Percentiles rank a stretch among this genome's conserved stretches.
phyloP scores from a whole-genome alignment of 2,329 filamentous ascomycete genomes.

The Nigrograna mackinnonii region DNA sequence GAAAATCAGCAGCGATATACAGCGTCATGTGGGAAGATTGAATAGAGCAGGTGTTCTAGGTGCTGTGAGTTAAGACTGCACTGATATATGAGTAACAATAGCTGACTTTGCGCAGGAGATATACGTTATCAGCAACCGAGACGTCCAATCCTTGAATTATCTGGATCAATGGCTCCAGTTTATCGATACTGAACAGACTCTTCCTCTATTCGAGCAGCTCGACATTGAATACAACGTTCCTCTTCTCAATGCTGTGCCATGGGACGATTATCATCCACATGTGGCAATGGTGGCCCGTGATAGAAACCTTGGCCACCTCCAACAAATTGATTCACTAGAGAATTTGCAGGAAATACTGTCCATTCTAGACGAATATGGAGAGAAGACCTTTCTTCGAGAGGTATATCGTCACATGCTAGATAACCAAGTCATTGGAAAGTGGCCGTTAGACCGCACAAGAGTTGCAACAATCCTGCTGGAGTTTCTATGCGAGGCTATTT shows the following conservation, averaged over 20 bases:
- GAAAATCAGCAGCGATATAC: slow-evolving; percentile 43
- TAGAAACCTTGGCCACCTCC: slow-evolving; percentile 17
- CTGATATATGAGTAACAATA: not conserved
- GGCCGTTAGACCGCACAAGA: slow-evolving; percentile 2
- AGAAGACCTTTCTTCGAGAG: slow-evolving; percentile 17
- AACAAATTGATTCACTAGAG: slow-evolving; percentile 10
- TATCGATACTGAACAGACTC: slow-evolving; percentile 42
- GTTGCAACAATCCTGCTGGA: slow-evolving; percentile 14
- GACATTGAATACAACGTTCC: slow-evolving; percentile 37
- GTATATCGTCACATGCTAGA: slow-evolving; percentile 13
- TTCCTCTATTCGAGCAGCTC: slow-evolving; percentile 41
- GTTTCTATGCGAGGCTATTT: slow-evolving; percentile 15
- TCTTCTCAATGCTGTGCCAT: slow-evolving; percentile 27
- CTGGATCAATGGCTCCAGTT: slow-evolving; percentile 47
- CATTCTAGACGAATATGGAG: slow-evolving; percentile 19
- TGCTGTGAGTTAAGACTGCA: slow-evolving; percentile 33
- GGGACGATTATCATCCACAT: slow-evolving; percentile 16
- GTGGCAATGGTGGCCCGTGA: slow-evolving; percentile 21
- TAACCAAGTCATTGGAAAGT: slow-evolving; percentile 8
- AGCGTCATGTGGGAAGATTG: slow-evolving; percentile 43
- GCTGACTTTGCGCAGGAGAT: slow-evolving; percentile 36
- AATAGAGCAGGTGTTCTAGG: slow-evolving; percentile 38
- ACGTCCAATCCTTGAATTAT: slow-evolving; percentile 38
- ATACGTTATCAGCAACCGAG: slow-evolving; percentile 49
- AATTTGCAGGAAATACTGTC: slow-evolving; percentile 20